A percentile compares a stretch with the other conserved stretches of the same genome.
phyloP scores from a whole-genome alignment of 2,329 filamentous ascomycete species.

The Fusarium algeriense region DNA sequence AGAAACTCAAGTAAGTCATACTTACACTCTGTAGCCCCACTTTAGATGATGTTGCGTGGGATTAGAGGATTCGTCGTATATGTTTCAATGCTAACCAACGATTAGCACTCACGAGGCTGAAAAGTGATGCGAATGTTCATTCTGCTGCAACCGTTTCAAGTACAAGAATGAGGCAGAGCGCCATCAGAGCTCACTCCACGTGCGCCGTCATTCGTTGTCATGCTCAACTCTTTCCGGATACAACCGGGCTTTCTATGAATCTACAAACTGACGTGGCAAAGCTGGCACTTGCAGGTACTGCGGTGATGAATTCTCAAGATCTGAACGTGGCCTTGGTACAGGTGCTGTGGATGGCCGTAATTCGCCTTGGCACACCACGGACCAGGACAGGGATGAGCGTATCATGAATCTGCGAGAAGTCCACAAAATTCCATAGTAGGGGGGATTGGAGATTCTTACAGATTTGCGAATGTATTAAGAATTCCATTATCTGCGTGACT shows the following conservation, averaged over 20 bases:
- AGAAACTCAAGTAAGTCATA: constrained; percentile 74
- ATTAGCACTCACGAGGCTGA: constrained; percentile 89
- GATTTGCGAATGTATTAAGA: no score
- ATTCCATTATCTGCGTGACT: no score
- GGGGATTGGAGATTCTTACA: no score
- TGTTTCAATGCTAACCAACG: constrained; percentile 40
- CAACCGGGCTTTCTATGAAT: constrained; percentile 88
- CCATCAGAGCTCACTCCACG: constrained; percentile 94
- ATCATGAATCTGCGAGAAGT: constrained; percentile 88
- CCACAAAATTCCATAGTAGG: no score
- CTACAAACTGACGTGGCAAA: constrained; percentile 73
- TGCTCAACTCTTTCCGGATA: constrained; percentile 86
- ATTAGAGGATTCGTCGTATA: constrained; percentile 1
- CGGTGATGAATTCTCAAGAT: constrained; percentile 83
- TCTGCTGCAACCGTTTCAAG: constrained; percentile 95
- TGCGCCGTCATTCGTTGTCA: constrained; percentile 95
- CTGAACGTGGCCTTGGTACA: constrained; percentile 56
- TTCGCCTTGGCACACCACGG: constrained; percentile 67
- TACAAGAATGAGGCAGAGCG: constrained; percentile 99
- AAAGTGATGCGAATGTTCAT: constrained; percentile 95
- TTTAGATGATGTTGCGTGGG: constrained; percentile 12
- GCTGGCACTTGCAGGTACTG: constrained; percentile 94
- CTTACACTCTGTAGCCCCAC: constrained; percentile 9
- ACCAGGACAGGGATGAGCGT: constrained; percentile 88
- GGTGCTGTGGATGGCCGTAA: constrained; percentile 52